Evolutionary conservation across 2,329 filamentous ascomycete genomes (phyloP).

Genomic region (Hypoxylon sp.): DNA sequence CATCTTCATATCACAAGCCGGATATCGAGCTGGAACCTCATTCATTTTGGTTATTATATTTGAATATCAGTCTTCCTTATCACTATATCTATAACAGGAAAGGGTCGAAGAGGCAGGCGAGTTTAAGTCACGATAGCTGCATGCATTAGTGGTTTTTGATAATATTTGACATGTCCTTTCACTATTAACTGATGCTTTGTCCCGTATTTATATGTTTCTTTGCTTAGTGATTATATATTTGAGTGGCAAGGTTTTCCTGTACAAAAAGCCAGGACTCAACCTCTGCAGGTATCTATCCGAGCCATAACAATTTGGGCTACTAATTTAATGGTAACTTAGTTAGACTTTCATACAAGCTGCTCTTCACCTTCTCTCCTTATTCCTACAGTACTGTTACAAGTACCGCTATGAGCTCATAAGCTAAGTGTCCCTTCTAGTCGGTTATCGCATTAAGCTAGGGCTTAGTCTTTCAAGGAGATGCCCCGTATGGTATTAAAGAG

Average conservation of each 20-base stretch:
- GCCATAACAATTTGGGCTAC: background rate
- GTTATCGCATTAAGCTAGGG: background rate
- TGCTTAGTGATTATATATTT: no score
- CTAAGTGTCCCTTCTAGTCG: background rate
- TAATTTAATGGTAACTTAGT: background rate
- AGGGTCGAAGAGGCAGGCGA: background rate
- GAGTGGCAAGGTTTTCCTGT: no score
- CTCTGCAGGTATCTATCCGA: background rate
- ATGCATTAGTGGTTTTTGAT: no score
- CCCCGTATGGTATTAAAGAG: background rate
- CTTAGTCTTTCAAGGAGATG: background rate
- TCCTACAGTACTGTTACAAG: background rate
- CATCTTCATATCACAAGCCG: background rate
- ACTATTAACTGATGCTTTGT: no score
- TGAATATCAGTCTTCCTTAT: background rate
- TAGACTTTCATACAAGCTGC: background rate
- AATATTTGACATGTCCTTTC: no score
- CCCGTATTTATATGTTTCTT: background rate
- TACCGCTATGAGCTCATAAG: no score
- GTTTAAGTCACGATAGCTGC: background rate
- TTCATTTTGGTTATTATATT: background rate
- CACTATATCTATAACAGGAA: background rate
- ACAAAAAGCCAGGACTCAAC: background rate
- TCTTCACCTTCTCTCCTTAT: background rate
- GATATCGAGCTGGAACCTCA: background rate